Conservation (phyloP, 805 yeast species). For the Wickerhamomyces chaumierensis region DNA sequence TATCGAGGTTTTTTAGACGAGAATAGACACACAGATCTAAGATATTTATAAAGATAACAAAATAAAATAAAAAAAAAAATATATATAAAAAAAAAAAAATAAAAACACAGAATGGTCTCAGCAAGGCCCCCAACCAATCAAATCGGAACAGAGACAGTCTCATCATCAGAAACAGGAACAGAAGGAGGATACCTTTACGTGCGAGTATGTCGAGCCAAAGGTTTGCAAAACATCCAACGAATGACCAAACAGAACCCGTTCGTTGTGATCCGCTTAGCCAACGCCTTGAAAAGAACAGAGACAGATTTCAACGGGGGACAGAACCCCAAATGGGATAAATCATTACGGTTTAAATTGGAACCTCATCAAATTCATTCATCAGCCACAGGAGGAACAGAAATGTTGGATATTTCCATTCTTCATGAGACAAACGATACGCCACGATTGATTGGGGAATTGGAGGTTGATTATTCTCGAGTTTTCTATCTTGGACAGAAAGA, state of each 20-base stretch:
- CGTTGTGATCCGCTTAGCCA: conserved; percentile 71
- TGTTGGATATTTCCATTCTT: conserved; percentile 60
- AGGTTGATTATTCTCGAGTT: conserved; percentile 67
- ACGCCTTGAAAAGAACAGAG: conserved; percentile 69
- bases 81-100: no score
- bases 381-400: no score
- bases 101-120: no score
- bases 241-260: conserved; percentile 93
- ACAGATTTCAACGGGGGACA: conserved; percentile 86
- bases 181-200: no score
- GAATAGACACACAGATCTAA: no score
- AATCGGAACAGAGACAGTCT: no score
- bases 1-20: no score
- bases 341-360: conserved; percentile 56
- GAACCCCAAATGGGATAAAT: conserved; percentile 80
- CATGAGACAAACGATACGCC: conserved; percentile 85
- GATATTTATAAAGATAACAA: no score
- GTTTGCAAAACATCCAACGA: conserved; percentile 75
- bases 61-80: no score
- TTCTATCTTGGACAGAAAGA: conserved; percentile 53
- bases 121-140: no score
- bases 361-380: conserved; percentile 51
- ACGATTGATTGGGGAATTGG: conserved; percentile 72
- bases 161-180: no score
- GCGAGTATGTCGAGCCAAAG: conserved; percentile 71